Evolutionary conservation across 768 basidiomycete species (phyloP).

Genomic region (Candolleomyces efflorescens): DNA sequence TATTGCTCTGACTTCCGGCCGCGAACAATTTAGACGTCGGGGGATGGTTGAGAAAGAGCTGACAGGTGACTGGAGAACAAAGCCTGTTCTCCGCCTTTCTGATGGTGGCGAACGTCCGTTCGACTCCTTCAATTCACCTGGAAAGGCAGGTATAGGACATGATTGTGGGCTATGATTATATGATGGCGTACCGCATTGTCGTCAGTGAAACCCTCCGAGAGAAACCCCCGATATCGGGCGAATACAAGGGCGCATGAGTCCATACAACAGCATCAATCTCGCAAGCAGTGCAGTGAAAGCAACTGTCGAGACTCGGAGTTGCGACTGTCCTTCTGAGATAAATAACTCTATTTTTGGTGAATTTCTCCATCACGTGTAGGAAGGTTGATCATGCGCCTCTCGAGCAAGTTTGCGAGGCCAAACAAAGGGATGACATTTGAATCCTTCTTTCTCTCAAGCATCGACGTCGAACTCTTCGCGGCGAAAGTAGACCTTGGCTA

Average conservation of each 20-base stretch:
- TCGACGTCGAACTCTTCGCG: neutral
- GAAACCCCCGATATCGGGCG: too few species aligned
- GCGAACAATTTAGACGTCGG: neutral
- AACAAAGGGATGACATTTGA: neutral
- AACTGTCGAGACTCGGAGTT: too few species aligned
- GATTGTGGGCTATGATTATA: neutral
- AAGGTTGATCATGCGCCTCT: neutral
- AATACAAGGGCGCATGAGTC: too few species aligned
- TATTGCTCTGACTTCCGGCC: too few species aligned
- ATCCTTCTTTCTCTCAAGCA: slow-evolving; percentile 2
- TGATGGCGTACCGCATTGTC: neutral
- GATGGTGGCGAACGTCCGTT: neutral
- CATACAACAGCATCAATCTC: too few species aligned
- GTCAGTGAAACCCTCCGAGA: neutral
- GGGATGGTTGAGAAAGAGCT: neutral
- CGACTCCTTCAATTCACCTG: neutral
- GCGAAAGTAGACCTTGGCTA: neutral
- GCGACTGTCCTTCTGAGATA: too few species aligned
- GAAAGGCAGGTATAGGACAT: neutral
- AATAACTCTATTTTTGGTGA: neutral
- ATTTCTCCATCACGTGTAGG: neutral
- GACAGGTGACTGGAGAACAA: neutral
- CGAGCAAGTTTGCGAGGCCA: neutral
- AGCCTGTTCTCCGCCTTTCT: neutral
- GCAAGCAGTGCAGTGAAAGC: too few species aligned